Evolutionary conservation across 169 alveolate species (phyloP), one percentile per base, ranked within the genome.

Genomic region (Cryptosporidium xiaoi): DNA sequence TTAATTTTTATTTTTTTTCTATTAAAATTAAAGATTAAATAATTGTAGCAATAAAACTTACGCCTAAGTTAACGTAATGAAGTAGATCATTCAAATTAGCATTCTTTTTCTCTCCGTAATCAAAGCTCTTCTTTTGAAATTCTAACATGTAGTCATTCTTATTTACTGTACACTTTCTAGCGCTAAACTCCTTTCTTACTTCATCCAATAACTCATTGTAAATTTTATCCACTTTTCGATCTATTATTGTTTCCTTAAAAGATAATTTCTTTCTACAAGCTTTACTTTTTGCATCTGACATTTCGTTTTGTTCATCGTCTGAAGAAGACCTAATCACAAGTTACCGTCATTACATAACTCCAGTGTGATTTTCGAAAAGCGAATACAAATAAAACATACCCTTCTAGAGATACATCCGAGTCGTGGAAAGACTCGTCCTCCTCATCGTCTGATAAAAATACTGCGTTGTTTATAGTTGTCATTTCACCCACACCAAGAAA

Each of bases 361-460:
- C 48, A 0, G 48, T 40, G 13, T 40, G 1, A 8, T 8, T 6
- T 8, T 40, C 48, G 10, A 8, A 40, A 3, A 3, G 1, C 48
- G 0, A 40, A 40, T 8, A 40, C 48, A 24, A 66, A 66, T 13
- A 24, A 46, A 8, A 16, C 65, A 2, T n/a, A 66, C 50, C 24
- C 31, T 77, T 29, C 13, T 18, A 71, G 56, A 10, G 87, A 77
- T 16, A 66, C 62, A 29, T 77, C 87, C 27, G 87, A 77, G 16
- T 62, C 77, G 50, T 77, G 69, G 27, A 77, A 77, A 8, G 87
- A 77, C 24, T 77, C 87, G 56, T 77, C 87, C 36, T 77, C 87
- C 4, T 77, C 87, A 60, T 77, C 87, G 31, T 77, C 87, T 40
- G 87, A 77, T 20, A 77, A 5, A 56, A 77, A 77, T 16, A 77